Conservation (phyloP, 495 filamentous ascomycete species). For the Penicillium odoratum region DNA sequence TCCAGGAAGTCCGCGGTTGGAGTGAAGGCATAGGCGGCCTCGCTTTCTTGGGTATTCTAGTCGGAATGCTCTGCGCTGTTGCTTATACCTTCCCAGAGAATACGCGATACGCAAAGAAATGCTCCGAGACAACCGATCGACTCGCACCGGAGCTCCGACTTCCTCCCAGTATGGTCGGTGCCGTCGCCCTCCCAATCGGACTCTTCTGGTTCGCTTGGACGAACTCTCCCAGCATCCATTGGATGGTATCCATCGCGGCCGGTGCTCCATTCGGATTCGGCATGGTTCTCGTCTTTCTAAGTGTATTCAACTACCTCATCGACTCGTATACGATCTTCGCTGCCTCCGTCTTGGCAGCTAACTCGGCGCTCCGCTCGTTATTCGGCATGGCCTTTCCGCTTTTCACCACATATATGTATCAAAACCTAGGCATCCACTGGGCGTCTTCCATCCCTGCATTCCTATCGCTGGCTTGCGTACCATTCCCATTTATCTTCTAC, state of each 20-base stretch:
- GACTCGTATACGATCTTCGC: slow-evolving; percentile 75
- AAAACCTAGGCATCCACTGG: slow-evolving; percentile 73
- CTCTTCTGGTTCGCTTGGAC: slow-evolving; percentile 68
- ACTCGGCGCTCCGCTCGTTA: slow-evolving; percentile 60
- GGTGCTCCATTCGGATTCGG: slow-evolving; percentile 69
- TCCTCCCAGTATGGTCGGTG: slow-evolving; percentile 39
- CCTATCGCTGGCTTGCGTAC: slow-evolving; percentile 65
- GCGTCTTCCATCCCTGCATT: slow-evolving; percentile 73
- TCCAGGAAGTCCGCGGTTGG: slow-evolving; percentile 71
- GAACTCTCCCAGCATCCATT: slow-evolving; percentile 64
- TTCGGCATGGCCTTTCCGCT: slow-evolving; percentile 78
- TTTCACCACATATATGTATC: slow-evolving; percentile 75
- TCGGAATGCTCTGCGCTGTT: slow-evolving; percentile 70
- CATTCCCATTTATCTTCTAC: slow-evolving; percentile 73
- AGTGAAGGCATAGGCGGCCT: slow-evolving; percentile 65
- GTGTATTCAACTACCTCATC: slow-evolving; percentile 71
- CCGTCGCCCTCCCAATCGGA: slow-evolving; percentile 41
- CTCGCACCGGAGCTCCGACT: slow-evolving; percentile 45
- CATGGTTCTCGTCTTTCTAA: slow-evolving; percentile 68
- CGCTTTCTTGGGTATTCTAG: slow-evolving; percentile 70
- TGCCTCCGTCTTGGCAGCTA: slow-evolving; percentile 72
- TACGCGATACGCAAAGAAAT: slow-evolving; percentile 36
- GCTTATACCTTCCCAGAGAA: slow-evolving; percentile 42
- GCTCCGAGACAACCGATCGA: slow-evolving; percentile 29
- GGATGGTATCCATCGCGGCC: slow-evolving; percentile 59